phyloP scores from a whole-genome alignment of 176 grass and related monocot species.

The Eragrostis nindensis region DNA sequence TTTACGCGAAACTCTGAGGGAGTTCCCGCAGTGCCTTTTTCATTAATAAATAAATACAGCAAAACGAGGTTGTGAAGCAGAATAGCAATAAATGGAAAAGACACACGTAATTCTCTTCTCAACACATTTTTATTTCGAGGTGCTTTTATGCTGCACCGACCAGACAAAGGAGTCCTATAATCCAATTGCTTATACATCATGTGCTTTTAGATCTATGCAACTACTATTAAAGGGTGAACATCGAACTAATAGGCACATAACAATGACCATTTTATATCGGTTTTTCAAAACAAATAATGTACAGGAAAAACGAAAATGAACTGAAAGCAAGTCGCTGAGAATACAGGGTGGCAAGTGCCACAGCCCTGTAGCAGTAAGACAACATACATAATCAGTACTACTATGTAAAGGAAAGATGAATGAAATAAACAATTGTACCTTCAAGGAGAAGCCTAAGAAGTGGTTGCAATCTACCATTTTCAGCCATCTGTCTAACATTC shows the following conservation, averaged over 20 bases:
- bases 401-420: conserved; percentile 16
- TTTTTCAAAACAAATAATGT: background rate
- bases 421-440: conserved; percentile 55
- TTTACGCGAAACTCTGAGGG: too few species aligned
- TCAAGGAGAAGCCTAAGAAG: conserved; percentile 91
- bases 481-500: conserved; percentile 98
- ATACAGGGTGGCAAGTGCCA: background rate
- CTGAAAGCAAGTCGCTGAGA: conserved; percentile 5
- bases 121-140: background rate
- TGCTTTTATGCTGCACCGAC: background rate
- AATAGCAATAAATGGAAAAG: background rate
- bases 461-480: conserved; percentile 87
- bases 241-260: background rate
- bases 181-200: background rate
- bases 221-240: background rate
- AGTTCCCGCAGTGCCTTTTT: too few species aligned
- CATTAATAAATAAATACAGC: too few species aligned
- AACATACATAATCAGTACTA: background rate
- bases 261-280: conserved; percentile 13
- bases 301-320: background rate
- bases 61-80: background rate
- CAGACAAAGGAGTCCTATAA: background rate
- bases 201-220: background rate
- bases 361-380: conserved; percentile 1
- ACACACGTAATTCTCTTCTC: background rate